Percentiles rank a stretch among this genome's conserved stretches.
phyloP scores from a whole-genome alignment of 2,329 filamentous ascomycete genomes.

The Aspergillus sp. region DNA sequence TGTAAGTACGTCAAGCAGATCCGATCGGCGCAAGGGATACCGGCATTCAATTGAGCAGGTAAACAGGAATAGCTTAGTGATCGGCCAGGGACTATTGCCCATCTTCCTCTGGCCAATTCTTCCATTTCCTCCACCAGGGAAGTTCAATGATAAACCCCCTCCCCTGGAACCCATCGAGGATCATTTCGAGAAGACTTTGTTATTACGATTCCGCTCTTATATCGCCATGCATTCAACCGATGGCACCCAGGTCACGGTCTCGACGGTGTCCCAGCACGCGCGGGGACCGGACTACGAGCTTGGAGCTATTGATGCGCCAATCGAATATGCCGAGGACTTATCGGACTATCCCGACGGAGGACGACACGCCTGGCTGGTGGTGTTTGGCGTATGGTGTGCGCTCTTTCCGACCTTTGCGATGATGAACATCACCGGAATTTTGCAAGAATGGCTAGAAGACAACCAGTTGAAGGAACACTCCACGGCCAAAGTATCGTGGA shows the following conservation, averaged over 20 bases:
- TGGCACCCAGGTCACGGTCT: neutral
- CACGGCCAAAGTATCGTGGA: constrained; percentile 34
- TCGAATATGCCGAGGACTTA: neutral
- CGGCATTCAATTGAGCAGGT: neutral
- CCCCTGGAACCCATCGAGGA: neutral
- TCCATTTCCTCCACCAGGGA: neutral
- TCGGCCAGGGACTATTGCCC: neutral
- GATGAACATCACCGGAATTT: constrained; percentile 31
- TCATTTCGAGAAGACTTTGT: neutral
- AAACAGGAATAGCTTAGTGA: neutral
- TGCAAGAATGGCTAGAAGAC: constrained; percentile 31
- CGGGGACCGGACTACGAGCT: neutral
- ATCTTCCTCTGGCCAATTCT: neutral
- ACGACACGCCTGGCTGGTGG: constrained; percentile 38
- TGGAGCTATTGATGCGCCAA: neutral
- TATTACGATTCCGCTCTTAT: too few species aligned
- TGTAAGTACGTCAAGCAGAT: neutral
- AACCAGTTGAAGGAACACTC: constrained; percentile 32
- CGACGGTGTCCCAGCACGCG: neutral
- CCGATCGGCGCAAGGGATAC: neutral
- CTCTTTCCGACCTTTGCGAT: constrained; percentile 37
- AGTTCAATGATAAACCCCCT: neutral
- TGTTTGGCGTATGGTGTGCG: constrained; percentile 37
- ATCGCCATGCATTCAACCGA: neutral
- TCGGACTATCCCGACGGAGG: constrained; percentile 36